Conservation (phyloP, 2,329 filamentous ascomycete species). For the Aspergillus texensis region DNA sequence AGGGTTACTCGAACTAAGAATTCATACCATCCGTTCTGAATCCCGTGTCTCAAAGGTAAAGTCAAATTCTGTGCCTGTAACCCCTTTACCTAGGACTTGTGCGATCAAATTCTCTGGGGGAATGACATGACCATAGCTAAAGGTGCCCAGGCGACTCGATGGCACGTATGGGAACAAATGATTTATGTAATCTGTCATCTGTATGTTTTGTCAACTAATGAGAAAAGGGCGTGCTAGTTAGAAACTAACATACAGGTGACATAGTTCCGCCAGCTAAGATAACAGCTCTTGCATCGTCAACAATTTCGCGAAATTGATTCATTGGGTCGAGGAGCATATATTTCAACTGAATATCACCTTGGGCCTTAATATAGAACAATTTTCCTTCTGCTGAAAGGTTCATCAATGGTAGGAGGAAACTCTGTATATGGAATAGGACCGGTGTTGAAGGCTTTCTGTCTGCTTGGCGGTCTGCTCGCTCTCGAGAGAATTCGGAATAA, state of each 20-base stretch:
- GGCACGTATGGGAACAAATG: constrained; percentile 81
- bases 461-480: constrained; percentile 44
- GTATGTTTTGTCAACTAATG: constrained; percentile 14
- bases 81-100: constrained; percentile 63
- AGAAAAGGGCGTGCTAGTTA: constrained; percentile 1
- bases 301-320: constrained; percentile 85
- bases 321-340: constrained; percentile 92
- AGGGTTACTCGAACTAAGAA: neutral
- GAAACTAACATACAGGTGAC: constrained; percentile 67
- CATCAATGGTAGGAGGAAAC: constrained; percentile 77
- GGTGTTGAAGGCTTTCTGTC: constrained; percentile 47
- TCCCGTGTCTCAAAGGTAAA: constrained; percentile 83
- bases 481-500: constrained; percentile 69
- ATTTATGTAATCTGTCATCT: constrained; percentile 82
- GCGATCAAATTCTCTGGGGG: constrained; percentile 79
- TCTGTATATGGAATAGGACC: constrained; percentile 64
- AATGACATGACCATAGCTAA: constrained; percentile 95
- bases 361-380: constrained; percentile 58
- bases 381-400: constrained; percentile 74
- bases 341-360: constrained; percentile 63
- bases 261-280: constrained; percentile 94
- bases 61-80: constrained; percentile 65
- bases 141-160: constrained; percentile 67
- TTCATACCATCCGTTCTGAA: constrained; percentile 62
- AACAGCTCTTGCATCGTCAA: constrained; percentile 80